Evolutionary conservation across 129 eudicot genomes (phyloP), one percentile per base, ranked within the genome.

Genomic region (Solidago caesia): DNA sequence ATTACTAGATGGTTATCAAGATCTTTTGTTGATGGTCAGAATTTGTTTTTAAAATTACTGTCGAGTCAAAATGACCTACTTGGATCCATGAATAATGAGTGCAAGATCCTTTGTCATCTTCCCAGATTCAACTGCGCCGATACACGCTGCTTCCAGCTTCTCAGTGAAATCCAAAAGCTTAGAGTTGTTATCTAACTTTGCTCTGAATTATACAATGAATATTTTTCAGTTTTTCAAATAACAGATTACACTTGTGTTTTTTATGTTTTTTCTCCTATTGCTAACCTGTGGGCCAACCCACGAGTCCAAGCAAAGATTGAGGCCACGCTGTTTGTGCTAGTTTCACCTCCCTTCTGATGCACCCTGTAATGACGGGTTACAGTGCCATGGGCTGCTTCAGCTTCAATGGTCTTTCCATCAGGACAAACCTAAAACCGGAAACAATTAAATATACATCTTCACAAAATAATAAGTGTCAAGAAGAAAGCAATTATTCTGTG

Each of bases 81-180:
- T 87, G 71, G 93, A 79, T 39, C 96, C 97, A 66, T 92, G 93
- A 81, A 89, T 76, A 67, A 89, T 83, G 75, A 92, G 87, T 63
- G 97, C 96, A 84, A 92, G 97, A 83, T 89, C 97, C 87, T 92
- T 92, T 70, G 97, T 92, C 97, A 92, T 92, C 76, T 89, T 92
- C 62, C 96, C 91, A 7, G 88, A 76, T 71, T 92, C 96, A 26
- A 92, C 93, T 4, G 87, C 74, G 16, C 84, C 91, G 70, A 92
- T 79, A 70, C 97, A 92, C 27, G 97, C 94, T 42, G 89, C 96
- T 84, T 92, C 97, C 42, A 92, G 60, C 66, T 89, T 92, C 89
- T 92, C 83, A 44, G 96, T 82, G 75, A 92, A 89, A 26, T 89
- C 97, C 82, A 89, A 67, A 33, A 87, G 94, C 64, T 72, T 84